Base-by-base conservation (phyloP, 2,329 filamentous ascomycete species). In the Aspergillus pseudoglaucus region DNA sequence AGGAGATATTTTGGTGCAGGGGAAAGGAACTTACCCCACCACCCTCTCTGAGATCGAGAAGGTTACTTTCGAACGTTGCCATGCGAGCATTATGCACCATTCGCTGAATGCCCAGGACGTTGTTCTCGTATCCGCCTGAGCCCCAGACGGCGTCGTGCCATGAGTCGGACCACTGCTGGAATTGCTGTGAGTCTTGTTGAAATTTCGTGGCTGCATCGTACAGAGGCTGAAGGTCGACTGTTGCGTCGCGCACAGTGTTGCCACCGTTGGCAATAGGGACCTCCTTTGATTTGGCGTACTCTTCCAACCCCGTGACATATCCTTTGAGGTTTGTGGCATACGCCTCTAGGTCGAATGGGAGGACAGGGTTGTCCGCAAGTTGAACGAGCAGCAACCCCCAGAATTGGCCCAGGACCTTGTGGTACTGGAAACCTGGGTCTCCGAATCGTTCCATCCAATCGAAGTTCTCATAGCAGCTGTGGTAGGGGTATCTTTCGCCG, bases 401-500 rank as follows among this genome's bases (percentile, higher is more conserved):
- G 37, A 97, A 75, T 67, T 96, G 83, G 9, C 82, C 88, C 50
- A 97, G 79, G 5, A 87, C 70, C 37, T 77, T 79, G 70, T 97
- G 93, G 63, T 95, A 93, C 9, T 77, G 68, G 61, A 95, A 95
- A 1, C 80, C 84, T 0, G 89, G 89, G 64, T 98, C 93, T 18
- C 87, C 84, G 50, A 87, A 82, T 33, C 77, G 78, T 22, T 83
- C 75, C 78, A 97, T 88, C 84, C 89, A 91, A 40, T 90, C 85
- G 58, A 87, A 90, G 46, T 83, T 94, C 63, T 97, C 91, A 68
- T 95, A 94, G 69, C 87, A 93, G 51, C 86, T 90, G 67, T 90
- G 84, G 45, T 84, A 82, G 0, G 90, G 88, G 59, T 79, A 85
- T 9, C 73, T 68, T 6, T 78, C 73, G 40, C 86, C 87, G 33